Conservation (phyloP, 768 basidiomycete genomes). For the Boletus huronensis region DNA sequence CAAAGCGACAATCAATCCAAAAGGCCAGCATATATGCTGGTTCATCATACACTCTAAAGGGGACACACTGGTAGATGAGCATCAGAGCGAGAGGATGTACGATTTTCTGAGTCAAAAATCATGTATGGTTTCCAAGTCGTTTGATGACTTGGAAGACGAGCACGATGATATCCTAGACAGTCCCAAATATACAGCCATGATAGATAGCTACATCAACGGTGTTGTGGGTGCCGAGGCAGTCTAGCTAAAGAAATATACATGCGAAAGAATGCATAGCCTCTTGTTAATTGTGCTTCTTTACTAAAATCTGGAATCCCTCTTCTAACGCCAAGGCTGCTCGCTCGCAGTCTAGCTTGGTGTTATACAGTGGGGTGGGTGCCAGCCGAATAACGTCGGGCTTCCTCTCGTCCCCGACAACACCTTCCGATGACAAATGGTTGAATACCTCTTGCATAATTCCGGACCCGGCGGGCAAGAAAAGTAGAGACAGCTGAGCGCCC, state of each 20-base stretch:
- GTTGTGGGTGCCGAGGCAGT: slow-evolving; percentile 1
- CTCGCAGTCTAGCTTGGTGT: slow-evolving; percentile 73
- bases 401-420: slow-evolving; percentile 91
- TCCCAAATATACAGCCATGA: slow-evolving; percentile 43
- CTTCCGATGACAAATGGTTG: slow-evolving; percentile 53
- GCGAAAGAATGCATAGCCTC: slow-evolving; percentile 3
- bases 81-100: slow-evolving; percentile 62
- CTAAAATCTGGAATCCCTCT: slow-evolving; percentile 43
- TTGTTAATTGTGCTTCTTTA: slow-evolving; percentile 10
- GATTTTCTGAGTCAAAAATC: slow-evolving; percentile 42
- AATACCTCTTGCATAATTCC: slow-evolving; percentile 71
- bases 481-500: slow-evolving; percentile 85
- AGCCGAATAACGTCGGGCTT: slow-evolving; percentile 90
- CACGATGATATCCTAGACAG: slow-evolving; percentile 53
- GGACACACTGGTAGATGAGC: slow-evolving; percentile 62
- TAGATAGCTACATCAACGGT: slow-evolving; percentile 39
- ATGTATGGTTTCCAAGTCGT: slow-evolving; percentile 32
- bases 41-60: slow-evolving; percentile 70
- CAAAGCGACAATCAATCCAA: slow-evolving; percentile 36
- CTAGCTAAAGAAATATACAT: neutral
- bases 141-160: slow-evolving; percentile 41
- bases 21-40: slow-evolving; percentile 49
- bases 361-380: slow-evolving; percentile 85
- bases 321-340: slow-evolving; percentile 65
- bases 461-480: slow-evolving; percentile 60